Base-by-base conservation (phyloP, 208 protist species). In the Leishmania martiniquensis region DNA sequence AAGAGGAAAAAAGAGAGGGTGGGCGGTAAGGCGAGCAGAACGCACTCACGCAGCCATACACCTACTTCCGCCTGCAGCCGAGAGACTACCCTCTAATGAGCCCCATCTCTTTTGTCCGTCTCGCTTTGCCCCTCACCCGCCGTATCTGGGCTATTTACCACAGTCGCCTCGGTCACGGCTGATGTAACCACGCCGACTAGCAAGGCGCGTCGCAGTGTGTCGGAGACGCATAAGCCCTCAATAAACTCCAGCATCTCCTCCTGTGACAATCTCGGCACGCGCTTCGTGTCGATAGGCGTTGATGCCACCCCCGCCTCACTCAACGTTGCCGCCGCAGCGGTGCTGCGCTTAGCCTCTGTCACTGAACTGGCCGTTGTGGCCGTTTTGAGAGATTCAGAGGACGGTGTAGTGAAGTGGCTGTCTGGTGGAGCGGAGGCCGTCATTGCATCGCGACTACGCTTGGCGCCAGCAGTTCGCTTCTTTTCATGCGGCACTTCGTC, bases 201-300 rank as follows among this genome's bases (percentile, higher is more conserved):
- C 49, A 87, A 59, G 9, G 79, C 83, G 7, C 47, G 45, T 9
- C 75, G 69, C 22, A 87, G 80, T 15, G 52, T 29, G 22, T 85
- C 71, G 2, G 84, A 80, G 2, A 87, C 73, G 42, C 52, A n/a
- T 62, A 83, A 62, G 4, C 63, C 54, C 15, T 49, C 42, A 10
- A 87, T 71, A n/a, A 85, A 77, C n/a, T 44, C 44, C 22, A 75
- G 59, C 67, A 87, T 72, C 60, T 78, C 76, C 49, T 72, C 76
- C 55, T 62, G 34, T 20, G 76, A 78, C 51, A 78, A 44, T 12
- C n/a, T 51, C 15, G 57, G 57, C 29, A n/a, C 75, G 9, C 44
- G 22, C 13, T 51, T 45, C 67, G 54, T 52, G 54, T 47, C 54
- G 37, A 77, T 57, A 10, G 60, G 22, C 29, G 63, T 10, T 9